Base-by-base conservation (phyloP, 106 monocot genomes). In the Cymbidium sinense region DNA sequence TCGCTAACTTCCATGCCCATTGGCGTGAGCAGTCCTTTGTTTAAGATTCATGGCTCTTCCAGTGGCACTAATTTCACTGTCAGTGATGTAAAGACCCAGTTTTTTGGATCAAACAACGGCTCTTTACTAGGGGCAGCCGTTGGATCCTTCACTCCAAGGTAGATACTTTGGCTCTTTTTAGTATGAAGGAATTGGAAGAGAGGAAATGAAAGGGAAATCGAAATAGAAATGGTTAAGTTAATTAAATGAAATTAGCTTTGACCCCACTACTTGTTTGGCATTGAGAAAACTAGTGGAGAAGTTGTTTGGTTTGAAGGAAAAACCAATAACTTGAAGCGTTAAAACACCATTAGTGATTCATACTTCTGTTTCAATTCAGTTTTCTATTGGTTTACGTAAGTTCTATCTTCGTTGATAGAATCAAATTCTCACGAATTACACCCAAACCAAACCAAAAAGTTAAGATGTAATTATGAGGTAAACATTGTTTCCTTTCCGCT, bases 101-200 rank as follows among this genome's bases (percentile, higher is more conserved):
- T 78, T 54, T 85, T 76, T 47, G 80, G 82, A 52, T 86, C 82
- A 41, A 50, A 74, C 15, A 77, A 69, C 62, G 11, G 43, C 31
- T 70, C 77, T 23, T 71, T 55, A 34, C 35, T 74, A 1, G 81
- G 82, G 72, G 75, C 87, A 34, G 36, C 43, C 1, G 39, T 58
- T 70, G 85, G 88, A 75, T 17, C 77, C 55, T 82, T 87, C 64
- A 75, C 75, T 77, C 81, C 87, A 72, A 88, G 87, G 91, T 88
- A 81, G 15, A 13, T 54, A 15, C 8, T 34, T 47, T 47, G 47
- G 47, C 13, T 47, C 11, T 47, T 13, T 47, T 47, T 47, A 47
- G 47, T 47, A 13, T 47, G 15, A 47, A 47, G 47, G 12, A 47
- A 47, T 15, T 47, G 11, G 11, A 13, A 41, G 41, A 41, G 41